These are phyloP conservation scores for Atkinsonella texensis DNA, from an alignment of 2,329 filamentous ascomycete genomes.

Conservation along the genomic window DNA sequence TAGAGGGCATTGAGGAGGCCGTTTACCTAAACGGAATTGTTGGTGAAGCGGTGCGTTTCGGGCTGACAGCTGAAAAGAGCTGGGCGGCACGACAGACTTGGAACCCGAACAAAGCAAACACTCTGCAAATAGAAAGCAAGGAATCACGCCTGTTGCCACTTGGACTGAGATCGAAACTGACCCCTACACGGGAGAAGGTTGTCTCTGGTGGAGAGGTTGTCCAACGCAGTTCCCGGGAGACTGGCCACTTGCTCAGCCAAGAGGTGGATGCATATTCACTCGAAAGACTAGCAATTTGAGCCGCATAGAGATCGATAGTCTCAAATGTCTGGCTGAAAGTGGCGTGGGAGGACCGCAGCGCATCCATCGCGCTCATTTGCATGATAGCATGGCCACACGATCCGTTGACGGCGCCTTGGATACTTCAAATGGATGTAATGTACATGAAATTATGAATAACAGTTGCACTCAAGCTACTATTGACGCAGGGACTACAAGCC, in stretches of 20 bases:
- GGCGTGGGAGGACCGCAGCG: neutral
- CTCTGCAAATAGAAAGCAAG: slow-evolving; percentile 26
- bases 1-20: slow-evolving; percentile 61
- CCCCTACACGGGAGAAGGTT: slow-evolving; percentile 44
- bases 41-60: slow-evolving; percentile 54
- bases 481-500: too few species aligned
- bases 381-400: neutral
- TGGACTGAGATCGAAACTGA: slow-evolving; percentile 51
- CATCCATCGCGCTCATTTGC: neutral
- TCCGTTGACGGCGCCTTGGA: neutral
- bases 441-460: neutral
- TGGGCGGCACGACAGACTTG: slow-evolving; percentile 15
- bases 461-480: too few species aligned
- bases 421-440: neutral
- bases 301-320: slow-evolving; percentile 5
- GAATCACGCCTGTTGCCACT: slow-evolving; percentile 52
- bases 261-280: slow-evolving; percentile 73
- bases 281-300: slow-evolving; percentile 60
- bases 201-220: slow-evolving; percentile 58
- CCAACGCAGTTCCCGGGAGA: slow-evolving; percentile 58
- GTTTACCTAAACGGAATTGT: slow-evolving; percentile 52
- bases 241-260: slow-evolving; percentile 65
- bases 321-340: neutral
- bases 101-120: slow-evolving; percentile 31
- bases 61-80: slow-evolving; percentile 26